A percentile compares a stretch with the other conserved stretches of the same genome.
Conservation (phyloP, 1,139 yeast species). For the Pichia norvegensis region DNA sequence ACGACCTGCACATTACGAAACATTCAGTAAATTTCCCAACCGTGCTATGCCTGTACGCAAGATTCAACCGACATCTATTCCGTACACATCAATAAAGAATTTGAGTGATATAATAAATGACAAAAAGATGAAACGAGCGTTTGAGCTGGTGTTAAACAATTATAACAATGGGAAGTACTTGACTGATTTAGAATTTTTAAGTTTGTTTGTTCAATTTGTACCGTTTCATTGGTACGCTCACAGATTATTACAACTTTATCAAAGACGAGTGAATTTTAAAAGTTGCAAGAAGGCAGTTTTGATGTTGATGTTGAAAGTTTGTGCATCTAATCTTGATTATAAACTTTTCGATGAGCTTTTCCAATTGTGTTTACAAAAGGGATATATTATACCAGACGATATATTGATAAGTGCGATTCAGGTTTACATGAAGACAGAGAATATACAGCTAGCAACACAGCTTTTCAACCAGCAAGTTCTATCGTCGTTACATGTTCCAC, state of each 20-base stretch:
- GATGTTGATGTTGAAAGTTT: slow-evolving; percentile 14
- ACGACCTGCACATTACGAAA: slow-evolving; percentile 2
- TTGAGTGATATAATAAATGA: slow-evolving; percentile 5
- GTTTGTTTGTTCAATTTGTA: slow-evolving; percentile 10
- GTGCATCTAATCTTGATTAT: slow-evolving; percentile 18
- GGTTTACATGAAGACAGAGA: slow-evolving; percentile 22
- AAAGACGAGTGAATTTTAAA: slow-evolving; percentile 2
- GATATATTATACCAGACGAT: slow-evolving; percentile 13
- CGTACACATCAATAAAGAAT: slow-evolving; percentile 4
- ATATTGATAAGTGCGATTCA: slow-evolving; percentile 19
- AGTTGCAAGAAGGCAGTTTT: slow-evolving; percentile 9
- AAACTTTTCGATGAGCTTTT: slow-evolving; percentile 20
- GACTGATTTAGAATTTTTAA: slow-evolving; percentile 12
- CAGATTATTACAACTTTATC: slow-evolving; percentile 9
- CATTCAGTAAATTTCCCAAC: slow-evolving; percentile 1
- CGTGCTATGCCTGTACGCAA: slow-evolving; percentile 1
- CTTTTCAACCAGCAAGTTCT: slow-evolving; percentile 24
- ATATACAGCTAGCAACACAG: slow-evolving; percentile 22
- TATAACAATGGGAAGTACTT: slow-evolving; percentile 3
- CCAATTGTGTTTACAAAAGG: slow-evolving; percentile 12
- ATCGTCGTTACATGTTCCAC: slow-evolving; percentile 15
- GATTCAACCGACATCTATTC: slow-evolving; percentile 1
- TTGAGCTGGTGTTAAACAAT: slow-evolving; percentile 4
- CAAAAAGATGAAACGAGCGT: slow-evolving; percentile 10
- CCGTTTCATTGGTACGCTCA: slow-evolving; percentile 14